phyloP scores from a whole-genome alignment of 257 asterid genomes.

The Jacaranda mimosifolia region DNA sequence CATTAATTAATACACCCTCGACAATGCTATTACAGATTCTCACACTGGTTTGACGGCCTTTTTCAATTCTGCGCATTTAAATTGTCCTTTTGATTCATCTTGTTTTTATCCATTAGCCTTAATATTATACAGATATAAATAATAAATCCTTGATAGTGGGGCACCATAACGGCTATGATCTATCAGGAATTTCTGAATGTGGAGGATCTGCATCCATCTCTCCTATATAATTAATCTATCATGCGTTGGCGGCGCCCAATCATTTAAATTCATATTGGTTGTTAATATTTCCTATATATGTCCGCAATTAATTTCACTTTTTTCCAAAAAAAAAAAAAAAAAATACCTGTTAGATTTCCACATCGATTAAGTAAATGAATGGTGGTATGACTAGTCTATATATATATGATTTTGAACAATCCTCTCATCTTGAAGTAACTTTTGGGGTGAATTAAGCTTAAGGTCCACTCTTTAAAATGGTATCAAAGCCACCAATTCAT shows the following conservation, averaged over 20 bases:
- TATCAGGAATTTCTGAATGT: background rate
- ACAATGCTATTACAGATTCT: slow-evolving; percentile 25
- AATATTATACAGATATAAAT: background rate
- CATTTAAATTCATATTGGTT: background rate
- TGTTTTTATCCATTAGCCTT: slow-evolving; percentile 23
- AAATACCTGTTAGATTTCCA: no score
- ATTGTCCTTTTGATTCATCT: slow-evolving; percentile 1
- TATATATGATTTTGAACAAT: no score
- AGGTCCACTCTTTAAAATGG: no score
- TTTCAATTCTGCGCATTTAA: background rate
- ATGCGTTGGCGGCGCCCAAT: slow-evolving; percentile 41
- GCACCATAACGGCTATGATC: background rate
- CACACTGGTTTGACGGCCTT: slow-evolving; percentile 28
- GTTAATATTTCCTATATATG: no score
- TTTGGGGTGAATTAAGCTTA: no score
- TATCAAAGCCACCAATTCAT: no score
- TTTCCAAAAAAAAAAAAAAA: no score
- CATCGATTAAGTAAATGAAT: no score
- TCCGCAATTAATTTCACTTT: no score
- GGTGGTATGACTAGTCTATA: no score
- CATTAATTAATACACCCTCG: slow-evolving; percentile 6
- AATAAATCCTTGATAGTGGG: background rate
- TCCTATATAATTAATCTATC: slow-evolving; percentile 15
- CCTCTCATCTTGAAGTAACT: no score
- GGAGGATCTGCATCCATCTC: background rate